phyloP scores from a whole-genome alignment of 179 eudicot genomes.

The Amaranthus tricolor region DNA sequence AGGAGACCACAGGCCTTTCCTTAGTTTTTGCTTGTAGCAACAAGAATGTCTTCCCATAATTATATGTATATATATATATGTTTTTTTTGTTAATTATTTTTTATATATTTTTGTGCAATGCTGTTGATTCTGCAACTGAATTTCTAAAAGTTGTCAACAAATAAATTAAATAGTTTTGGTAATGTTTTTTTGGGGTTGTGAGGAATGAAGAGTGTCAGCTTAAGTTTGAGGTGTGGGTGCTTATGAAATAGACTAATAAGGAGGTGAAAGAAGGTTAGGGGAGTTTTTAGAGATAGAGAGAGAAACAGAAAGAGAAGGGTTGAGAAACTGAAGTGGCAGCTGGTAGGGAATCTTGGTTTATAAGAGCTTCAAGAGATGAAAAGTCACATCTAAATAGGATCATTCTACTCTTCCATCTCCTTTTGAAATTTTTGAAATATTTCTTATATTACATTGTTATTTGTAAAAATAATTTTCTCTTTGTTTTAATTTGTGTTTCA shows the following conservation, averaged over 20 bases:
- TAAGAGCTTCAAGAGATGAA: conserved; percentile 43
- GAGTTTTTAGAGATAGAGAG: conserved; percentile 29
- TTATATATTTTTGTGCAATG: conserved; percentile 22
- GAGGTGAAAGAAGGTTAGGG: background rate
- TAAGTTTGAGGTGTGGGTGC: background rate
- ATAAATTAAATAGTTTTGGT: conserved; percentile 11
- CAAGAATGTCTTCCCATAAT: conserved; percentile 94
- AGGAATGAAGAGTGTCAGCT: conserved; percentile 23
- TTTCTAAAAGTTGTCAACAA: background rate
- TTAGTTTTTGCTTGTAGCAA: conserved; percentile 89
- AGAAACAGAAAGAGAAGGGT: conserved; percentile 32
- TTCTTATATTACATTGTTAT: background rate
- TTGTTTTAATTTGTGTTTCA: no score
- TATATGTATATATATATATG: background rate
- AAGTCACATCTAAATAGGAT: conserved; percentile 50
- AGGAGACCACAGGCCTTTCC: conserved; percentile 98
- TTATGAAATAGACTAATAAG: conserved; percentile 34
- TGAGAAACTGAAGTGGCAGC: conserved; percentile 73
- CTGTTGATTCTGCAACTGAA: background rate
- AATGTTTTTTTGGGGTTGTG: background rate
- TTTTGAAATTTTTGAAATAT: background rate
- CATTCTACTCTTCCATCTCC: conserved; percentile 27
- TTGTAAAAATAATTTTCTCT: no score
- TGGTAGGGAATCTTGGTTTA: conserved; percentile 77
- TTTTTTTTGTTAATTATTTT: background rate